Conservation (phyloP, 768 basidiomycete species). For the Mycena haematopus region DNA sequence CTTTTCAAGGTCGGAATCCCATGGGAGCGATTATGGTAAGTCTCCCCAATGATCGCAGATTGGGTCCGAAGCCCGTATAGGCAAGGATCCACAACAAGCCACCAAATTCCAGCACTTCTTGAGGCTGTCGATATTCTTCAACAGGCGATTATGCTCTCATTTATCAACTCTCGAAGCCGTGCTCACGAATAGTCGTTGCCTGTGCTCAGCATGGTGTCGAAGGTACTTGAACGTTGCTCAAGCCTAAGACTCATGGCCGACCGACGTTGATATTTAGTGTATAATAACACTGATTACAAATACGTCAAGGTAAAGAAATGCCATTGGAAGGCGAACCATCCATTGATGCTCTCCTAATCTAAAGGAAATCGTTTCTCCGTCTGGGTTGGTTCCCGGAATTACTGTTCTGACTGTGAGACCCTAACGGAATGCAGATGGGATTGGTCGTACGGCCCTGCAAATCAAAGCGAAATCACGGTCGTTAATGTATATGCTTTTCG, state of each 20-base stretch:
- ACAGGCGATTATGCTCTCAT: slow-evolving; percentile 4
- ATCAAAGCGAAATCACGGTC: slow-evolving; percentile 28
- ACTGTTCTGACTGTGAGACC: background rate
- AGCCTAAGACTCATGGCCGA: background rate
- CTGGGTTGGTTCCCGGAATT: slow-evolving; percentile 10
- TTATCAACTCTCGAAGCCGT: background rate
- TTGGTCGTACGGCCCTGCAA: slow-evolving; percentile 26
- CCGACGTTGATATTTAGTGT: slow-evolving; percentile 14
- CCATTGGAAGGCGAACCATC: background rate
- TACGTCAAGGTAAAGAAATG: slow-evolving; percentile 14
- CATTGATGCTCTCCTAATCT: background rate
- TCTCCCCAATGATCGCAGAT: background rate
- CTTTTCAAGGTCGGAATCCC: slow-evolving; percentile 27
- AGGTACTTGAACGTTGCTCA: background rate
- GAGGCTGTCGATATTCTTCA: slow-evolving; percentile 27
- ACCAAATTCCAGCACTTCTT: slow-evolving; percentile 28
- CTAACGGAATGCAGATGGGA: slow-evolving; percentile 18
- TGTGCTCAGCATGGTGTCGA: slow-evolving; percentile 25
- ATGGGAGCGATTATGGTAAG: slow-evolving; percentile 28
- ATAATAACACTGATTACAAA: slow-evolving; percentile 31
- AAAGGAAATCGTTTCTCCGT: slow-evolving; percentile 30
- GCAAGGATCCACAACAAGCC: slow-evolving; percentile 23
- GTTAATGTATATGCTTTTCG: slow-evolving; percentile 19
- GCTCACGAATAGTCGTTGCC: background rate
- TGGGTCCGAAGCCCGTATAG: background rate